Evolutionary conservation across 176 grass and related monocot genomes (phyloP), one percentile per base, ranked within the genome.

Genomic region (Secale cereale): DNA sequence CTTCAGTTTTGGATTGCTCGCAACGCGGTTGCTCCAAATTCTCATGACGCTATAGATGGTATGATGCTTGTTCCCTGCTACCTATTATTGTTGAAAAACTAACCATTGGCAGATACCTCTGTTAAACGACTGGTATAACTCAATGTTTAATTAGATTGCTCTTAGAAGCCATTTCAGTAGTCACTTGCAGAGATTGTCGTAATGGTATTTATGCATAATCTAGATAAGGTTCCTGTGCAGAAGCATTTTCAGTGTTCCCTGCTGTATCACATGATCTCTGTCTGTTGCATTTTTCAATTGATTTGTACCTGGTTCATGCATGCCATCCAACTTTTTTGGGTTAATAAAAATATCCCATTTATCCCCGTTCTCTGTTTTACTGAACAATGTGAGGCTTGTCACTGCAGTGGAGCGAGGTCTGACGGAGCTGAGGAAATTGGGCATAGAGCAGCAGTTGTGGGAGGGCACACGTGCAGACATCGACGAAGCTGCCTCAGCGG

Each of bases 1-100:
- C 94, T 99, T 65, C 97, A 99, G 23, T 96, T 94, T 88, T 99
- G 97, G 97, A 91, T 96, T 72, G 83, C 70, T 84, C 93, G 94
- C 76, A 94, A 87, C 6, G 60, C 78, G 28, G 90, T 86, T 11
- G 80, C 94, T 81, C 90, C 92, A 70, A 99, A 92, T 86, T 99
- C 97, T 80, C 97, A 99, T 82, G 97, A 99, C 59, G 70, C 90
- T 86, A 91, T 99, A 81, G 97, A 99, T 81, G 97, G 97, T 96
- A 94, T 84, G 74, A 43, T 74, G 23, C 29, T 84, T 78, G 61
- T 85, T 82, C 37, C 46, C 30, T 70, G 28, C 80, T 61, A 30
- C 10, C 2, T 32, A 8, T 85, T 59, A 19, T 4, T 43, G 20
- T 63, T 52, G 7, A 72, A 37, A 48, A 77, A 76, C 15, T 71